Percentiles rank a stretch among this genome's conserved stretches.
Evolutionary conservation across 2,329 filamentous ascomycete species (phyloP).

Genomic region (Cordyceps pruinosa): DNA sequence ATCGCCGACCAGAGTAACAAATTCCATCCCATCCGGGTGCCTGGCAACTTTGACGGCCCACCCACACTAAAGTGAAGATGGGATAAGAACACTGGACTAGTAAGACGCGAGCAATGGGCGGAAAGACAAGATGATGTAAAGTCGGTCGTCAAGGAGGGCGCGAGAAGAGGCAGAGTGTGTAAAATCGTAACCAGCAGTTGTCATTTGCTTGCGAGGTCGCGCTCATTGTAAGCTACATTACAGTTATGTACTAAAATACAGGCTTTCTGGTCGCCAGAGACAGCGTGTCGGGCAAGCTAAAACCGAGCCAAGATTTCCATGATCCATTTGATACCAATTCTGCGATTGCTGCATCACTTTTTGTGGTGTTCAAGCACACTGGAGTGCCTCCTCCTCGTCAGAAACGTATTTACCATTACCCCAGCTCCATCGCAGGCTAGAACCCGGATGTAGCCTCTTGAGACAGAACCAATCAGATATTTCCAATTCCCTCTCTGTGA

Average conservation of each 20-base stretch:
- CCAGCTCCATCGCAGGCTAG: neutral
- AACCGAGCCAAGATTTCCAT: neutral
- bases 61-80: neutral
- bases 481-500: neutral
- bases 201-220: neutral
- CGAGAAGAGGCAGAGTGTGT: neutral
- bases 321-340: neutral
- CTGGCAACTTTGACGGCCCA: neutral
- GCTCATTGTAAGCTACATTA: slow-evolving; percentile 5
- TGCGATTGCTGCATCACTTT: neutral
- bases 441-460: neutral
- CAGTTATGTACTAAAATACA: slow-evolving; percentile 8
- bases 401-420: slow-evolving; percentile 13
- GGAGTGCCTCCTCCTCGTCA: neutral
- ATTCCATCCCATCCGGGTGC: neutral
- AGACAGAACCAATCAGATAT: neutral
- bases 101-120: neutral
- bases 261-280: neutral
- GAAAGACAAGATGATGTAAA: neutral
- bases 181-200: neutral
- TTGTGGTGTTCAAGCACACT: neutral
- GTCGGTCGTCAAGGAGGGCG: neutral
- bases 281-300: neutral
- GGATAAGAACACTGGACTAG: neutral
- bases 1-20: neutral